A percentile compares a stretch with the other conserved stretches of the same genome.
Evolutionary conservation across 768 basidiomycete species (phyloP).

Genomic region (Paxillus ammoniavirescens): DNA sequence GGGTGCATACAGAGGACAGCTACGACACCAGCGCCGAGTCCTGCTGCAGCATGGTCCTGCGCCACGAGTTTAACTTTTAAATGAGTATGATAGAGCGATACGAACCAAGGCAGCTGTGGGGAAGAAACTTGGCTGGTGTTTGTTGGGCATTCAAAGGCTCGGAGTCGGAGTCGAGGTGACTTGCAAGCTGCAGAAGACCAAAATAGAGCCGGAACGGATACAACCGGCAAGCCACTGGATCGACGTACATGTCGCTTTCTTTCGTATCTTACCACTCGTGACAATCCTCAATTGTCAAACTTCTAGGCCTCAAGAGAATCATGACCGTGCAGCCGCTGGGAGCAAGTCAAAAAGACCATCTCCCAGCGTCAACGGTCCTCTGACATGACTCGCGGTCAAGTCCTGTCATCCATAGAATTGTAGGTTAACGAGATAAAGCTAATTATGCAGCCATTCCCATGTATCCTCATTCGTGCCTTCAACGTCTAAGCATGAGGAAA

Average conservation of each 20-base stretch:
- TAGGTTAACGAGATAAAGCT: not conserved
- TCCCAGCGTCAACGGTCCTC: not conserved
- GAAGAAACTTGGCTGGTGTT: constrained; percentile 41
- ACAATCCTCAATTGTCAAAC: not conserved
- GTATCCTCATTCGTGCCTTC: not conserved
- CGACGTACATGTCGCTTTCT: too few relatives aligned
- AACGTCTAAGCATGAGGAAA: too few relatives aligned
- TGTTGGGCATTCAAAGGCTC: constrained; percentile 24
- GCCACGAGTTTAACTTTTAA: not conserved
- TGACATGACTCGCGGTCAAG: not conserved
- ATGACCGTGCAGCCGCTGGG: not conserved
- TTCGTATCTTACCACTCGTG: not conserved
- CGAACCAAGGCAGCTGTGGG: constrained; percentile 35
- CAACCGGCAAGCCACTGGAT: not conserved
- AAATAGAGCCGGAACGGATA: not conserved
- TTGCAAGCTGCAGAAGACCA: constrained; percentile 1
- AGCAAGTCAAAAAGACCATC: not conserved
- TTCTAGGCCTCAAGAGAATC: not conserved
- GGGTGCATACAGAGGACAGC: constrained; percentile 97
- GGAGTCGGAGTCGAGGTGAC: not conserved
- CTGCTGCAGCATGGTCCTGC: constrained; percentile 94
- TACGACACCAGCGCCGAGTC: constrained; percentile 88
- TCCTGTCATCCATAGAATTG: not conserved
- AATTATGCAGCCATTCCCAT: not conserved
- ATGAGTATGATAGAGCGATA: not conserved